phyloP scores from a whole-genome alignment of 768 basidiomycete species.

The Pleurotus pulmonarius region DNA sequence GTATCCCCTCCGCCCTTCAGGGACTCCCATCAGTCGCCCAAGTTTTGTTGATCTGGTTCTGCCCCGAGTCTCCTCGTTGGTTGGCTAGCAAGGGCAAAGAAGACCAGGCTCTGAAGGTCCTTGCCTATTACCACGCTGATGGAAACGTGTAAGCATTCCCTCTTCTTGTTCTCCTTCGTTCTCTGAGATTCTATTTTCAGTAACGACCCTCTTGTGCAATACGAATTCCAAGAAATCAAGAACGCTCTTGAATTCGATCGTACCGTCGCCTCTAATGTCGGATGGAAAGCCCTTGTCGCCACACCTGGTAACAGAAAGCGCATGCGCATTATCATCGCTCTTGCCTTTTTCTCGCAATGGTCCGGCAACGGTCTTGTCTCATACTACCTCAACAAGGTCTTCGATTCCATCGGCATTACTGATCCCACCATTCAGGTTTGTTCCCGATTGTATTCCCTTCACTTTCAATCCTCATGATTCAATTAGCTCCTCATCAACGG shows the following conservation, averaged over 20 bases:
- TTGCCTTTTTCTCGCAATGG: slow-evolving; percentile 86
- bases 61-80: slow-evolving; percentile 85
- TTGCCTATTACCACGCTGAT: slow-evolving; percentile 84
- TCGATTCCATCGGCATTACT: slow-evolving; percentile 65
- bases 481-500: slow-evolving; percentile 79
- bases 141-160: slow-evolving; percentile 48
- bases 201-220: slow-evolving; percentile 62
- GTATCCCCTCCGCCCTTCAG: slow-evolving; percentile 75
- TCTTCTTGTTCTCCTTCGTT: not conserved
- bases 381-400: slow-evolving; percentile 76
- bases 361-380: slow-evolving; percentile 83
- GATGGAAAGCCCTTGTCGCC: slow-evolving; percentile 65
- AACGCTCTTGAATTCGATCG: slow-evolving; percentile 70
- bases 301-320: slow-evolving; percentile 74
- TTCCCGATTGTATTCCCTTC: slow-evolving; percentile 12
- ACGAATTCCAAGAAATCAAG: slow-evolving; percentile 81
- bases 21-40: slow-evolving; percentile 67
- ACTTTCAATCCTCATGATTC: not conserved
- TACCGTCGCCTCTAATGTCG: slow-evolving; percentile 52
- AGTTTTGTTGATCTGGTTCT: slow-evolving; percentile 60
- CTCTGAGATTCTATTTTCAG: slow-evolving; percentile 19
- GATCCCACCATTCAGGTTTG: slow-evolving; percentile 43
- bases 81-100: slow-evolving; percentile 73
- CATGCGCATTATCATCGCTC: slow-evolving; percentile 69
- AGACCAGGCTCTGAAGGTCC: slow-evolving; percentile 58